Evolutionary conservation across 1,284 basidiomycete species (phyloP).

Genomic region (Microbotryum scabiosae): DNA sequence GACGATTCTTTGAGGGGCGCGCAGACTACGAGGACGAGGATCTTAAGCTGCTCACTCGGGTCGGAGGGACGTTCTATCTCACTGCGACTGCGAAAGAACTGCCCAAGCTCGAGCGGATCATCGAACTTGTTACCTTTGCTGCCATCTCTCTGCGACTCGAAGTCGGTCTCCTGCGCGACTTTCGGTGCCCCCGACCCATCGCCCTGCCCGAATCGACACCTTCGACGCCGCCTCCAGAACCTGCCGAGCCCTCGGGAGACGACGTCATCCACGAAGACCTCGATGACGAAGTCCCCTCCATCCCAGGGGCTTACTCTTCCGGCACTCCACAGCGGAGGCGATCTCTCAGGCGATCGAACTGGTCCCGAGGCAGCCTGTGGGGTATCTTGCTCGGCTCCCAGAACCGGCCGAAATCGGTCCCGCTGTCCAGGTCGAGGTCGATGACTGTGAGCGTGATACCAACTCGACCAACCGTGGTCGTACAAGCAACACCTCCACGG

Average conservation of each 20-base stretch:
- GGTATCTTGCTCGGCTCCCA: no score
- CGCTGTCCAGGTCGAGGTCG: not conserved
- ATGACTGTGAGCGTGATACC: not conserved
- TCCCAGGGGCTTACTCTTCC: not conserved
- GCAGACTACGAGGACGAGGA: conserved; percentile 10
- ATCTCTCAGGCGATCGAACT: not conserved
- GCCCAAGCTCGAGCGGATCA: conserved; percentile 11
- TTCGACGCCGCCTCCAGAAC: conserved; percentile 61
- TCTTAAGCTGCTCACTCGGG: conserved; percentile 2
- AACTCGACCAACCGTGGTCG: not conserved
- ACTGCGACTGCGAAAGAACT: conserved; percentile 6
- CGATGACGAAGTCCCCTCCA: not conserved
- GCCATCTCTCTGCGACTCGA: conserved; percentile 20
- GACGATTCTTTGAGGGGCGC: not conserved
- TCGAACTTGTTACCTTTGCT: conserved; percentile 21
- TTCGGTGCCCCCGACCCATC: conserved; percentile 8
- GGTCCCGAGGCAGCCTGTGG: not conserved
- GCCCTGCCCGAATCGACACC: not conserved
- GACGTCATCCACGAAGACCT: not conserved
- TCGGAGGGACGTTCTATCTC: conserved; percentile 20
- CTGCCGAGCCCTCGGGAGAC: conserved; percentile 32
- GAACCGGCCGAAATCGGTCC: no score
- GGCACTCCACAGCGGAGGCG: not conserved
- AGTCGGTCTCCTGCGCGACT: conserved; percentile 10
- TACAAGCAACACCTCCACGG: not conserved